Evolutionary conservation across 2,329 filamentous ascomycete species (phyloP).

Genomic region (Monosporascus sp.): DNA sequence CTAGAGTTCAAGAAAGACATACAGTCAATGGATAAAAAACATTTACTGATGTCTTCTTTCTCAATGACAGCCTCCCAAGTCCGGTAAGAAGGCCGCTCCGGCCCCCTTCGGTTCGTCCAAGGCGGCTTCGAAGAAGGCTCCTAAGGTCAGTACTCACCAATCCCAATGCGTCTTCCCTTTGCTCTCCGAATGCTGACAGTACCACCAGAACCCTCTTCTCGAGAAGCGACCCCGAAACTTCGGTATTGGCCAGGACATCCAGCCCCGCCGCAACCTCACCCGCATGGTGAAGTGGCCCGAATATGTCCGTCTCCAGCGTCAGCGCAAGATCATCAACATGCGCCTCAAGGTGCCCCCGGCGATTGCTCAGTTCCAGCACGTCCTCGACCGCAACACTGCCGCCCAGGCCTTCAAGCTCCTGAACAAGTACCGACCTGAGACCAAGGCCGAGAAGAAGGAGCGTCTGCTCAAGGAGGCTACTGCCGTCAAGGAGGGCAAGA

Average conservation of each 20-base stretch:
- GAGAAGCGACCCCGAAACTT: slow-evolving; percentile 98
- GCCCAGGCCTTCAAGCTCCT: slow-evolving; percentile 98
- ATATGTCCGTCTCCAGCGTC: slow-evolving; percentile 96
- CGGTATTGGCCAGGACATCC: slow-evolving; percentile 98
- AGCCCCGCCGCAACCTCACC: slow-evolving; percentile 89
- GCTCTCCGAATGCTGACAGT: slow-evolving; percentile 14
- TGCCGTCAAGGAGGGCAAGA: slow-evolving; percentile 97
- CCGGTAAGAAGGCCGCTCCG: slow-evolving; percentile 95
- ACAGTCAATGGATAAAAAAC: slow-evolving; percentile 62
- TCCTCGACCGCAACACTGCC: slow-evolving; percentile 93
- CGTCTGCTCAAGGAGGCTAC: slow-evolving; percentile 97
- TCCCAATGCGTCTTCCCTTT: neutral
- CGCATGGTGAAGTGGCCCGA: slow-evolving; percentile 99
- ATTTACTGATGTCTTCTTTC: slow-evolving; percentile 97
- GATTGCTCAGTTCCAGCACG: slow-evolving; percentile 95
- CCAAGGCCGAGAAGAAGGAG: slow-evolving; percentile 99
- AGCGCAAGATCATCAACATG: slow-evolving; percentile 92
- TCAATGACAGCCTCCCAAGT: slow-evolving; percentile 99
- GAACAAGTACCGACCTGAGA: slow-evolving; percentile 99
- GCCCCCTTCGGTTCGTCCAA: slow-evolving; percentile 95
- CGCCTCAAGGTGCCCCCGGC: slow-evolving; percentile 97
- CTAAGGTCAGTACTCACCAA: slow-evolving; percentile 69
- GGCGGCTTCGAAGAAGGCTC: slow-evolving; percentile 86
- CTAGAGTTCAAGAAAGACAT: slow-evolving; percentile 88
- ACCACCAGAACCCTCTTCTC: slow-evolving; percentile 86